phyloP scores from a whole-genome alignment of 139 green algal species.

The Chlorella vulgaris region DNA sequence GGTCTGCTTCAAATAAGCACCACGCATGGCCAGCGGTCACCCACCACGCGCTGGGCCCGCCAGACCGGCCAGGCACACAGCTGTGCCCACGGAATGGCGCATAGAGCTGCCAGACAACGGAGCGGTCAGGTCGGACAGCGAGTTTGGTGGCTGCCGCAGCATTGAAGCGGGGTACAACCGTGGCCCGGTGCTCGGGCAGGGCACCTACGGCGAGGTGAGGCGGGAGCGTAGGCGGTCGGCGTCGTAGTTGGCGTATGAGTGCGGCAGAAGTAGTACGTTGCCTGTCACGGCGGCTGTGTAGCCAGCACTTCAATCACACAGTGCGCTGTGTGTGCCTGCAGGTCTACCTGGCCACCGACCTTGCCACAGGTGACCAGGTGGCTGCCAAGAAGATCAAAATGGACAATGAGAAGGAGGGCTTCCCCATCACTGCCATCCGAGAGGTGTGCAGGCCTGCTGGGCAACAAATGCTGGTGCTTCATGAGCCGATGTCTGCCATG shows the following conservation, averaged over 20 bases:
- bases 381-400: conserved; percentile 99
- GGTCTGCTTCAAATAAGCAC: not conserved
- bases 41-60: not conserved
- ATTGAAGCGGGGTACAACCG: conserved; percentile 72
- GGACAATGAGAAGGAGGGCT: conserved; percentile 99
- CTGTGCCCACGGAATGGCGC: conserved; percentile 50
- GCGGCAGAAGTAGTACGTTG: no score
- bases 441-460: conserved; percentile 53
- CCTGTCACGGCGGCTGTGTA: no score
- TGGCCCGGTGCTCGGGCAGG: conserved; percentile 78
- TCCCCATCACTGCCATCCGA: conserved; percentile 98
- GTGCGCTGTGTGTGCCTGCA: conserved; percentile 3
- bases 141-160: conserved; percentile 71
- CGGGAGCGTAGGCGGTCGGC: no score
- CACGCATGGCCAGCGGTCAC: not conserved
- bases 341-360: conserved; percentile 56
- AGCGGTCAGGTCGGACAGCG: conserved; percentile 30
- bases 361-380: conserved; percentile 61
- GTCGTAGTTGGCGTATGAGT: no score
- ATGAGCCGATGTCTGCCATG: no score
- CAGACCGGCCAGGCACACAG: conserved; percentile 16
- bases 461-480: not conserved
- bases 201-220: conserved; percentile 84
- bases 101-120: conserved; percentile 60
- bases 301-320: no score